Evolutionary conservation across 2,329 filamentous ascomycete genomes (phyloP).

Genomic region (Zopfia rhizophila): DNA sequence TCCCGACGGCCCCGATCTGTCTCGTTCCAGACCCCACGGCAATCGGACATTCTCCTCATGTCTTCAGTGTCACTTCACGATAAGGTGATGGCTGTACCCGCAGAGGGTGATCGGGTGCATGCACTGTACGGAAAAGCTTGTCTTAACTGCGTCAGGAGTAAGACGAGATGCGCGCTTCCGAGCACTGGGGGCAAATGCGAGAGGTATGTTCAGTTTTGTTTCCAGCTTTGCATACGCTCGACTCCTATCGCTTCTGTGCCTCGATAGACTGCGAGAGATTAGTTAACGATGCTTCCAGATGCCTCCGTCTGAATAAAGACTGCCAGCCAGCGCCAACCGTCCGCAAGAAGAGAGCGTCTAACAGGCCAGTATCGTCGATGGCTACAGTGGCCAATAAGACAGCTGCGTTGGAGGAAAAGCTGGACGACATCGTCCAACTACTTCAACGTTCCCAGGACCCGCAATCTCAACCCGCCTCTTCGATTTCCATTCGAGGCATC

Average conservation of each 20-base stretch:
- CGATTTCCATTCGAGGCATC: no score
- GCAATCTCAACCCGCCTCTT: no score
- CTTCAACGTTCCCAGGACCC: no score
- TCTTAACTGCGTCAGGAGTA: slow-evolving; percentile 34
- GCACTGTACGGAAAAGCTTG: slow-evolving; percentile 42
- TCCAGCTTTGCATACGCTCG: not conserved
- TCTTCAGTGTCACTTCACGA: no score
- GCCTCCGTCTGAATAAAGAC: slow-evolving; percentile 30
- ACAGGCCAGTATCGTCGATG: not conserved
- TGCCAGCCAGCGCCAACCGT: slow-evolving; percentile 23
- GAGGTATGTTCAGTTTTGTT: slow-evolving; percentile 26
- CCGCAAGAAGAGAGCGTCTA: slow-evolving; percentile 15
- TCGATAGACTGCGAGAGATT: no score
- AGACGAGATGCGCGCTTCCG: slow-evolving; percentile 35
- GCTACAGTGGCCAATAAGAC: slow-evolving; percentile 11
- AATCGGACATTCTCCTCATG: no score
- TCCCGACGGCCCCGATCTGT: no score
- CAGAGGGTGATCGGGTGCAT: no score
- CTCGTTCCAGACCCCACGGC: no score
- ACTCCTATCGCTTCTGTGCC: no score
- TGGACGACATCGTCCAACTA: slow-evolving; percentile 41
- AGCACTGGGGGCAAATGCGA: slow-evolving; percentile 28
- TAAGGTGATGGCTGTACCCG: no score
- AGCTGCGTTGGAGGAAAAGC: slow-evolving; percentile 40
- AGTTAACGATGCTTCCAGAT: slow-evolving; percentile 15